A percentile compares a stretch with the other conserved stretches of the same genome.
phyloP scores from a whole-genome alignment of 768 basidiomycete genomes.

The Sarcodon sp. region DNA sequence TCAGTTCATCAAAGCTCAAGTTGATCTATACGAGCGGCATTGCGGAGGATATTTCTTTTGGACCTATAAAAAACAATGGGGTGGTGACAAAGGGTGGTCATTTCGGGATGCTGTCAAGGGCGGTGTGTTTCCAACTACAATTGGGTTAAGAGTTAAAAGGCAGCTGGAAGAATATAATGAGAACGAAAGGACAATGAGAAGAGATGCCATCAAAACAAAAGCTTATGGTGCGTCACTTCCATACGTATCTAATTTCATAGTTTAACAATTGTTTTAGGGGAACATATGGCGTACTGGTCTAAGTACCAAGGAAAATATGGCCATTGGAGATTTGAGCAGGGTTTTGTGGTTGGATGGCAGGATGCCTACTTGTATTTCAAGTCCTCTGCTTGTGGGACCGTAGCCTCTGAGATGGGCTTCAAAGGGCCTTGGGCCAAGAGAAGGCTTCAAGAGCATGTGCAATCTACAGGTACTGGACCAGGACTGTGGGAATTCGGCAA shows the following conservation, averaged over 20 bases:
- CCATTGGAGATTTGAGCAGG: constrained; percentile 54
- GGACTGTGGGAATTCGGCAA: constrained; percentile 59
- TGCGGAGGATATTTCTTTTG: constrained; percentile 78
- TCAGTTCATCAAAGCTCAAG: constrained; percentile 47
- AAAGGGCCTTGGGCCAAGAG: constrained; percentile 41
- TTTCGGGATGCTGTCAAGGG: constrained; percentile 48
- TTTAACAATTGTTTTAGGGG: constrained; percentile 10
- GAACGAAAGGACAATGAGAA: constrained; percentile 12
- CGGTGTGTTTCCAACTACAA: constrained; percentile 44
- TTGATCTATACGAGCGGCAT: constrained; percentile 45
- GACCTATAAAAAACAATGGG: constrained; percentile 64
- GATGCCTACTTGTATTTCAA: constrained; percentile 48
- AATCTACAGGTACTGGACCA: constrained; percentile 21
- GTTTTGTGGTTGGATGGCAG: constrained; percentile 61
- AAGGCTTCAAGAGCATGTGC: constrained; percentile 30
- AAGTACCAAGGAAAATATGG: constrained; percentile 45
- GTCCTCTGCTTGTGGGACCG: constrained; percentile 7
- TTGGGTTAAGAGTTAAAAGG: constrained; percentile 27
- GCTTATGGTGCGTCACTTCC: constrained; percentile 19
- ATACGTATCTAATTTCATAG: constrained; percentile 5
- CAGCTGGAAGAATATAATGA: constrained; percentile 7
- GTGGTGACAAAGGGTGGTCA: constrained; percentile 66
- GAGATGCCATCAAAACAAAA: constrained; percentile 14
- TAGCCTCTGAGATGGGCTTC: constrained; percentile 51
- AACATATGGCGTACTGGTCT: constrained; percentile 31